phyloP scores from a whole-genome alignment of 1,284 basidiomycete genomes.

The Tilletiaria anomala region DNA sequence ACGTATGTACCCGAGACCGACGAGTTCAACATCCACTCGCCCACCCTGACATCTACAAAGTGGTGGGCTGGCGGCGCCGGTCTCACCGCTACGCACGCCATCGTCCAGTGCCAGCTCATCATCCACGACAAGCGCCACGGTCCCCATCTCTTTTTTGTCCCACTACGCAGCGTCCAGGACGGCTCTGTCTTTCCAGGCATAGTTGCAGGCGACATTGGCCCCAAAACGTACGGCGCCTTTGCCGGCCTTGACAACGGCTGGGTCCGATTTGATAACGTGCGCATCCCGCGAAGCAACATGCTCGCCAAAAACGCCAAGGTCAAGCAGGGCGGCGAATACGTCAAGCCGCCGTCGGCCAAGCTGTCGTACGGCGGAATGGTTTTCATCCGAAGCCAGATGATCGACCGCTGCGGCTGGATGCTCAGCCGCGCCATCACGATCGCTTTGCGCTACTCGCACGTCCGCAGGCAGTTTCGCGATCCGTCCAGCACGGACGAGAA shows the following conservation, averaged over 20 bases:
- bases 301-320: constrained; percentile 59
- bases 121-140: constrained; percentile 55
- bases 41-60: constrained; percentile 60
- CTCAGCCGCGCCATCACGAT: constrained; percentile 55
- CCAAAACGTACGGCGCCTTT: constrained; percentile 47
- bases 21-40: constrained; percentile 63
- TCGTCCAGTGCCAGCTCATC: constrained; percentile 62
- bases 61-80: constrained; percentile 64
- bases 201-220: constrained; percentile 57
- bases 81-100: constrained; percentile 60
- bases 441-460: constrained; percentile 57
- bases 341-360: constrained; percentile 57
- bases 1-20: constrained; percentile 55
- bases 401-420: constrained; percentile 49
- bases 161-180: constrained; percentile 43
- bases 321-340: constrained; percentile 54
- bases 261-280: constrained; percentile 52
- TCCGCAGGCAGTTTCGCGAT: constrained; percentile 50
- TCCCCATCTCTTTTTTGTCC: constrained; percentile 60
- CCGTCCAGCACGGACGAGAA: constrained; percentile 37
- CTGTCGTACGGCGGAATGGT: constrained; percentile 56
- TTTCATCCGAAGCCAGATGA: constrained; percentile 45
- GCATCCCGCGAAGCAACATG: constrained; percentile 62
- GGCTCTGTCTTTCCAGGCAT: constrained; percentile 54
- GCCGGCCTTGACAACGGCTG: constrained; percentile 56